These are phyloP conservation scores for Chrysanthemum makinoi DNA, from an alignment of 129 eudicot genomes.

Conservation along the genomic window DNA sequence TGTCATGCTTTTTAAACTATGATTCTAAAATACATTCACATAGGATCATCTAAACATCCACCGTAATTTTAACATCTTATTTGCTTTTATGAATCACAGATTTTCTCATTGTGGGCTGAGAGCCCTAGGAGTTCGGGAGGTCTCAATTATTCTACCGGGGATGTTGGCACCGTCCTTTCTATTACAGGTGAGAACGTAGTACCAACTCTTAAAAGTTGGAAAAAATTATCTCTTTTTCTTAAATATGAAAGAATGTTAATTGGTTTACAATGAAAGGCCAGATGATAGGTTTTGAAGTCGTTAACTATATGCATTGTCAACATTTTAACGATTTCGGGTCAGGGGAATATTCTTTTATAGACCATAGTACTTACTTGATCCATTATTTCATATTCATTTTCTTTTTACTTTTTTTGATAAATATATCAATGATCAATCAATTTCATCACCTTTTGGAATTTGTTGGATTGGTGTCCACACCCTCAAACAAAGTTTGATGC, in stretches of 20 bases:
- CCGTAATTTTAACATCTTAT: not conserved
- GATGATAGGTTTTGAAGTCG: too few relatives aligned
- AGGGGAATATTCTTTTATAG: not conserved
- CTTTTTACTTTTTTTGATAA: not conserved
- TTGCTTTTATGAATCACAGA: conserved; percentile 34
- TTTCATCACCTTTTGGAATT: not conserved
- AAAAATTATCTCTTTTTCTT: too few relatives aligned
- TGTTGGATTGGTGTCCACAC: not conserved
- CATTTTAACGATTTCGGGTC: too few relatives aligned
- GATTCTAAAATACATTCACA: conserved; percentile 9
- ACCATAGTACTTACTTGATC: too few relatives aligned
- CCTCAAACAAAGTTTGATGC: too few relatives aligned
- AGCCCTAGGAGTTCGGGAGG: conserved; percentile 84
- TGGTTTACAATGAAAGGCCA: too few relatives aligned
- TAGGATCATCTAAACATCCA: not conserved
- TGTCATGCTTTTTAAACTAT: not conserved
- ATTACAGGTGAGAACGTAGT: conserved; percentile 48
- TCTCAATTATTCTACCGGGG: conserved; percentile 57
- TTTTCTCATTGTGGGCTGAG: conserved; percentile 94
- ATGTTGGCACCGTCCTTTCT: conserved; percentile 73
- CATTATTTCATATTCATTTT: not conserved
- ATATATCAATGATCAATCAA: not conserved
- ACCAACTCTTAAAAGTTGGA: not conserved
- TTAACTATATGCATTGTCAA: too few relatives aligned
- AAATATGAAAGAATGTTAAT: too few relatives aligned